Evolutionary conservation across 129 eudicot genomes (phyloP), one percentile per base, ranked within the genome.

Genomic region (Oenanthe sinensis): DNA sequence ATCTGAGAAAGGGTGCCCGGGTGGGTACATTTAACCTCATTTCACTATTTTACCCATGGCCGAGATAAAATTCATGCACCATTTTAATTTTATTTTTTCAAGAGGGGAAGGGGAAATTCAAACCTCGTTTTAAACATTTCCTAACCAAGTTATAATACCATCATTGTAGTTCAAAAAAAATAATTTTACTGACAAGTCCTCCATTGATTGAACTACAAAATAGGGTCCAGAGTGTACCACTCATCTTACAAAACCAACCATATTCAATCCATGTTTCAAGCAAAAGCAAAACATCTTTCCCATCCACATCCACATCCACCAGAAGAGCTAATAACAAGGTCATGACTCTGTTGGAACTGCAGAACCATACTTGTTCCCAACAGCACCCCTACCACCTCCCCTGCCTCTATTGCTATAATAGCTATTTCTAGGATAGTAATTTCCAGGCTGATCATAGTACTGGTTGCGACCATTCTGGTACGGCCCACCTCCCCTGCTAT

Each of bases 391-490:
- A 42, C 91, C 79, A 22, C 93, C 83, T 0, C 97, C 87, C 72
- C 98, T 79, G 69, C 92, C 90, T 81, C 93, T 54, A 52, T 86
- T 81, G 74, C 84, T 82, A 82, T 88, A 80, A 55, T 87, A 58
- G 80, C 14, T 91, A 73, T 45, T 91, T 74, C 93, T 88, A 3
- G 86, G 91, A 79, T 85, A 84, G 87, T 89, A 91, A 71, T 83
- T 85, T 36, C 95, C 90, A 15, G 80, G 81, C 82, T 92, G 97
- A 13, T 91, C 98, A 62, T 83, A 84, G 78, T 79, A 86, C 77
- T 89, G 96, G 87, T 79, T 83, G 55, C 95, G 90, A 3, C 97
- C 98, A 74, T 93, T 93, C 86, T 88, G 96, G 79, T 89, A 94
- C 8, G 84, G 80, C 37, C 92, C 88, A n/a, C 90, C 89, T 71